Conservation (phyloP, 768 basidiomycete species). For the Amanita fuliginea region DNA sequence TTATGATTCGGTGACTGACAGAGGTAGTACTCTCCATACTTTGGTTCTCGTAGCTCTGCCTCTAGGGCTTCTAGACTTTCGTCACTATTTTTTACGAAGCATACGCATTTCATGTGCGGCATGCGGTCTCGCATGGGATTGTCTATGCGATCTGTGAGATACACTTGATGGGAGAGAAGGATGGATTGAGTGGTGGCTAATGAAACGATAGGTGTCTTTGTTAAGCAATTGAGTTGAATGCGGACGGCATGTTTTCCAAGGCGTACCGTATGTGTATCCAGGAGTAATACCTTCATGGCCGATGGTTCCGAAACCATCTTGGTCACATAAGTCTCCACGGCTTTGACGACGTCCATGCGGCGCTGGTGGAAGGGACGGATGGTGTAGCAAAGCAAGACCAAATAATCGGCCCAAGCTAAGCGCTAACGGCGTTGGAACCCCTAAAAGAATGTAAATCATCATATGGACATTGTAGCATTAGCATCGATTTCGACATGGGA, state of each 20-base stretch:
- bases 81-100: conserved; percentile 78
- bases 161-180: conserved; percentile 90
- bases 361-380: not conserved
- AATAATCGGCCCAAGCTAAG: not conserved
- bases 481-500: too few relatives aligned
- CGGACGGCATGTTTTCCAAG: not conserved
- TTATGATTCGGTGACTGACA: conserved; percentile 82
- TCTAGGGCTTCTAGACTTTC: conserved; percentile 78
- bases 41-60: conserved; percentile 77
- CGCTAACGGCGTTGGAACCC: not conserved
- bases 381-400: not conserved
- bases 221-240: not conserved
- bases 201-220: conserved; percentile 92
- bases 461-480: too few relatives aligned
- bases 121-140: conserved; percentile 86
- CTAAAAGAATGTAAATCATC: too few relatives aligned
- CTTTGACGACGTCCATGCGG: conserved; percentile 89
- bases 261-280: conserved; percentile 88
- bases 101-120: conserved; percentile 96
- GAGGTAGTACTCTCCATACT: conserved; percentile 97
- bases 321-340: conserved; percentile 86
- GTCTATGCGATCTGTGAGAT: conserved; percentile 96
- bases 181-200: conserved; percentile 90
- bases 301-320: conserved; percentile 79
- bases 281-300: conserved; percentile 91